Evolutionary conservation across 148 eudicot species (phyloP), one percentile per base, ranked within the genome.

Genomic region (Chenopodium formosanum): DNA sequence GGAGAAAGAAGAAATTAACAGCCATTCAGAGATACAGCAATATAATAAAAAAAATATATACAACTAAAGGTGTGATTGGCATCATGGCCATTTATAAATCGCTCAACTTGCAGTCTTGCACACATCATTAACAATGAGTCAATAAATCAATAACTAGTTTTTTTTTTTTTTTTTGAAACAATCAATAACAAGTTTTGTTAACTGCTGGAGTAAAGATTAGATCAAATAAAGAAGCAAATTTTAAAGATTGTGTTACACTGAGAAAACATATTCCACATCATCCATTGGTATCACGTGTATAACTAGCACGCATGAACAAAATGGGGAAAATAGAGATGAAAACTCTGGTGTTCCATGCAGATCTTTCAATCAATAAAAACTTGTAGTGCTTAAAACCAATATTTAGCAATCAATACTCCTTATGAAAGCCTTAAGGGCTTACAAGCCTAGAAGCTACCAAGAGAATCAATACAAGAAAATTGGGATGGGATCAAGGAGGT

Each of bases 1-100:
- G 90, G 52, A 82, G 23, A 78, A 25, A 0, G 25, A 78, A 71
- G 17, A 32, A 79, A 74, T 72, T 73, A 8, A 58, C 20, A 74
- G 46, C 73, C 20, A 58, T 79, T 52, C 34, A 52, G 11, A 8
- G 6, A 14, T 67, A 9, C 19, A 68, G n/a, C 58, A 48, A 2
- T 12, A 40, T 11, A 47, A 22, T 23, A 77, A 19, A 12, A 31
- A 22, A 3, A 10, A 9, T 3, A 34, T 34, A 52, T 25, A 29
- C 22, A 40, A 67, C 3, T 13, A 53, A 46, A 60, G 12, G 1
- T 22, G 32, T 10, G 72, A 37, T 56, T 37, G 75, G 58, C 20
- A 25, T 16, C 69, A 75, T 16, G 16, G 60, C 14, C 68, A 52
- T 12, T 2, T 25, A 44, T 13, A 46, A 13, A 14, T 11, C 11